A percentile compares a stretch with the other conserved stretches of the same genome.
Evolutionary conservation across 352 stramenopile species (phyloP).

Genomic region (Phytophthora sp.): DNA sequence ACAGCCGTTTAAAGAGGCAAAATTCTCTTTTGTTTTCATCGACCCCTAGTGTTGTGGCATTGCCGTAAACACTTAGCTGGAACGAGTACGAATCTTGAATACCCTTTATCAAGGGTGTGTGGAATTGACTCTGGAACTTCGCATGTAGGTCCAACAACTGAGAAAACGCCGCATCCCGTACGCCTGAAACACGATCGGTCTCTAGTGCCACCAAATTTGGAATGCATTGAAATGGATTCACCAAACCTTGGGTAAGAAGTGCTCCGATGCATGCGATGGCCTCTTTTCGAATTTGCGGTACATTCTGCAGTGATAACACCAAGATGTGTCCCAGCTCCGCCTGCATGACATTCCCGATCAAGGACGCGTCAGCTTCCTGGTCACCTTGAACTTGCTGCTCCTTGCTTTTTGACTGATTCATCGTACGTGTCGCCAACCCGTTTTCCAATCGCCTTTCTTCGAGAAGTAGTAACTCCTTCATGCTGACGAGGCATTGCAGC

Average conservation of each 20-base stretch:
- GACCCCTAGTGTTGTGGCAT: conserved; percentile 49
- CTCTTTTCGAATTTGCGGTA: conserved; percentile 69
- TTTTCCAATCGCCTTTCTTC: conserved; percentile 80
- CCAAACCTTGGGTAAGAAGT: conserved; percentile 78
- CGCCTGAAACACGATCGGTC: conserved; percentile 67
- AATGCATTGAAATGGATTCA: conserved; percentile 81
- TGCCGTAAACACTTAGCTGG: conserved; percentile 63
- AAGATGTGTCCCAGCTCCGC: conserved; percentile 77
- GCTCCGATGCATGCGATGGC: conserved; percentile 69
- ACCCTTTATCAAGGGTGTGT: conserved; percentile 61
- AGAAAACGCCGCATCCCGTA: conserved; percentile 71
- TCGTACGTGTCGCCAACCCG: conserved; percentile 42
- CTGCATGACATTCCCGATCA: conserved; percentile 90
- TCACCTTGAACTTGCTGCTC: conserved; percentile 85
- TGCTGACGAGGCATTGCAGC: conserved; percentile 72
- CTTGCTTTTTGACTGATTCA: conserved; percentile 67
- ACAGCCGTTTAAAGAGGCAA: conserved; percentile 75
- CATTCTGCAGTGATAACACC: conserved; percentile 54
- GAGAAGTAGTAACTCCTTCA: conserved; percentile 72
- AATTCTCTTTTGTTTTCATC: conserved; percentile 80
- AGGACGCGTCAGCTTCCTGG: conserved; percentile 81
- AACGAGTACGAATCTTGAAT: conserved; percentile 73
- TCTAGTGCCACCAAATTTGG: conserved; percentile 81
- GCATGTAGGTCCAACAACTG: conserved; percentile 69
- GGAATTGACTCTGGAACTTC: conserved; percentile 62